These are phyloP conservation scores for Thelonectria rubi DNA, from an alignment of 2,329 filamentous ascomycete genomes.

Conservation along the genomic window DNA sequence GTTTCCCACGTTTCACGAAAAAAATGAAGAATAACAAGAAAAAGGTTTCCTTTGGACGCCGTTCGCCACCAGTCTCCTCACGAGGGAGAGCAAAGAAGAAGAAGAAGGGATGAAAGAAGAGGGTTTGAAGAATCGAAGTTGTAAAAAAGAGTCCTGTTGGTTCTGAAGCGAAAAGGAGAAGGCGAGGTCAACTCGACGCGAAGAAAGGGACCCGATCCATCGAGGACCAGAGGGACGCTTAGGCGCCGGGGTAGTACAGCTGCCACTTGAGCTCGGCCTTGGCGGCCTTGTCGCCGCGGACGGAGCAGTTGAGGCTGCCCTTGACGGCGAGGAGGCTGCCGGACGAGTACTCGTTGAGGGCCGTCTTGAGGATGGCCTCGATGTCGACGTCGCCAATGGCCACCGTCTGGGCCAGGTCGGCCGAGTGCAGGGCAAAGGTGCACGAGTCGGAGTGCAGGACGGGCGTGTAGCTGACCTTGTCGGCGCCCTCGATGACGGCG, in stretches of 20 bases:
- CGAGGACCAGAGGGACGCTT: neutral
- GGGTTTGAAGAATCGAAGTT: neutral
- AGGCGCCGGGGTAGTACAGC: slow-evolving; percentile 25
- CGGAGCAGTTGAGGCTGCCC: slow-evolving; percentile 14
- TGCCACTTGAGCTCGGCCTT: slow-evolving; percentile 18
- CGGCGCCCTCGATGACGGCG: neutral
- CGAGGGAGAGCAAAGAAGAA: neutral
- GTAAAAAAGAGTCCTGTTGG: neutral
- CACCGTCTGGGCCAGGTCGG: slow-evolving; percentile 20
- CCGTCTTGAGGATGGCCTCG: slow-evolving; percentile 30
- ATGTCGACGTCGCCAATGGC: slow-evolving; percentile 41
- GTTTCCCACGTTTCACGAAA: neutral
- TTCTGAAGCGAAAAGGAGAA: neutral
- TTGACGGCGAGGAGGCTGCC: slow-evolving; percentile 11
- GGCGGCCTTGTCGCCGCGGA: slow-evolving; percentile 1
- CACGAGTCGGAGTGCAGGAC: slow-evolving; percentile 21
- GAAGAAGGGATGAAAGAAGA: neutral
- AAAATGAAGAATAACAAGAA: neutral
- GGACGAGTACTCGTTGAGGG: slow-evolving; percentile 15
- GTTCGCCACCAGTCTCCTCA: neutral
- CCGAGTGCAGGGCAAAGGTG: slow-evolving; percentile 18
- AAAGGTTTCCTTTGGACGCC: neutral
- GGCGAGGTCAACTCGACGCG: neutral
- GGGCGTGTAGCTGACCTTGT: slow-evolving; percentile 10
- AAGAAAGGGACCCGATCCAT: neutral